Conservation (phyloP, 352 stramenopile genomes). For the Pythium aphanidermatum region DNA sequence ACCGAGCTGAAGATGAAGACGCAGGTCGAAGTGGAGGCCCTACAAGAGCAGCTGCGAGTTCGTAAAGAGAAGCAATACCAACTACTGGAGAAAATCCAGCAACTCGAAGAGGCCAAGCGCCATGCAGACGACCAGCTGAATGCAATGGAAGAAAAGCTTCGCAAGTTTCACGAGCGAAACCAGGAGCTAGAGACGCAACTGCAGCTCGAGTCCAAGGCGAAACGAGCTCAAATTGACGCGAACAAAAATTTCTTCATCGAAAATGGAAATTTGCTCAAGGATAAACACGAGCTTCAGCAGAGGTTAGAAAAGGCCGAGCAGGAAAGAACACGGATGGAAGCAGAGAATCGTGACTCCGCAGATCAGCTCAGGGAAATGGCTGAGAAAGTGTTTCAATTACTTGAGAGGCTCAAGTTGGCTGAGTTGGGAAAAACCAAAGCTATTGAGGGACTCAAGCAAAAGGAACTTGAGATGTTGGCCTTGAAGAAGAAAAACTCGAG, state of each 20-base stretch:
- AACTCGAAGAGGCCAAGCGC: slow-evolving; percentile 90
- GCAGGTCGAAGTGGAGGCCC: slow-evolving; percentile 92
- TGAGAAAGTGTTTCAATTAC: slow-evolving; percentile 95
- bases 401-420: slow-evolving; percentile 94
- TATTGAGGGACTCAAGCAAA: slow-evolving; percentile 91
- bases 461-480: slow-evolving; percentile 92
- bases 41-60: slow-evolving; percentile 94
- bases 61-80: slow-evolving; percentile 98
- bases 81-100: slow-evolving; percentile 94
- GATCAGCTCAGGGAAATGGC: slow-evolving; percentile 96
- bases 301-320: slow-evolving; percentile 89
- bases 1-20: slow-evolving; percentile 93
- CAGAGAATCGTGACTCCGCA: slow-evolving; percentile 91
- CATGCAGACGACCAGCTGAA: slow-evolving; percentile 90
- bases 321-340: slow-evolving; percentile 92
- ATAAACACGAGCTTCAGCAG: slow-evolving; percentile 76
- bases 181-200: slow-evolving; percentile 94
- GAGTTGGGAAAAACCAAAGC: slow-evolving; percentile 96
- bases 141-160: slow-evolving; percentile 89
- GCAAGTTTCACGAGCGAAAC: slow-evolving; percentile 79
- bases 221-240: slow-evolving; percentile 88
- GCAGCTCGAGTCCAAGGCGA: slow-evolving; percentile 91
- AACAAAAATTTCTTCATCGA: slow-evolving; percentile 90
- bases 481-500: slow-evolving; percentile 94
- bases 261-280: slow-evolving; percentile 65